Evolutionary conservation across 2,329 filamentous ascomycete species (phyloP), one percentile per base, ranked within the genome.

Genomic region (Cercospora sesami): DNA sequence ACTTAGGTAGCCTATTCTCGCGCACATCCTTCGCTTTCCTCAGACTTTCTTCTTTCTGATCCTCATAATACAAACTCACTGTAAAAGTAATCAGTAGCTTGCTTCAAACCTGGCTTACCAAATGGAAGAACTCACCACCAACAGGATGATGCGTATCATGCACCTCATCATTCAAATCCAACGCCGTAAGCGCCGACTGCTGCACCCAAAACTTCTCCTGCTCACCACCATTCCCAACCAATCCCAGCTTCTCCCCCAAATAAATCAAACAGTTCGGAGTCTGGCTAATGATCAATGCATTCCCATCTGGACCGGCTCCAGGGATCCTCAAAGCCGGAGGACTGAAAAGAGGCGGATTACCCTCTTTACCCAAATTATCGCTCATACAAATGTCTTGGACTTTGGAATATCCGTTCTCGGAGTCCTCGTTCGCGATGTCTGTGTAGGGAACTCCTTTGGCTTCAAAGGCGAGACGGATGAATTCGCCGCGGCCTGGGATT

Each of bases 81-180:
- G 30, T 31, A 31, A 31, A 31, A 10, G 4, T 12, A 31, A 31
- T 31, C 30, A 31, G 30, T 10, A 31, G 30, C 9, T 10, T 31
- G 30, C 14, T 9, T 2, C 33, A 36, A 36, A 16, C 12, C 14
- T 36, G 12, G 1, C 6, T 16, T 16, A 4, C 33, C 9, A 5
- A 53, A 31, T 23, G n/a, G 1, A 21, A 14, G 14, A 55, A 36
- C 66, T 51, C 39, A 31, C 71, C 69, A 18, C 70, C 73, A 31
- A 75, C 67, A 23, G 91, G 91, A 75, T 94, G 91, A 77, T 94
- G 91, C 28, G 87, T 88, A 73, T 94, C 90, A 76, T 94, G 91
- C 0, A 87, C 78, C 80, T 94, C 91, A 72, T 90, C 88, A 74
- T 86, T 86, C 58, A 94, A 78, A 73, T 94, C 91, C 18, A 94